Base-by-base conservation (phyloP, 352 stramenopile species). In the Aphanomyces stellatus region DNA sequence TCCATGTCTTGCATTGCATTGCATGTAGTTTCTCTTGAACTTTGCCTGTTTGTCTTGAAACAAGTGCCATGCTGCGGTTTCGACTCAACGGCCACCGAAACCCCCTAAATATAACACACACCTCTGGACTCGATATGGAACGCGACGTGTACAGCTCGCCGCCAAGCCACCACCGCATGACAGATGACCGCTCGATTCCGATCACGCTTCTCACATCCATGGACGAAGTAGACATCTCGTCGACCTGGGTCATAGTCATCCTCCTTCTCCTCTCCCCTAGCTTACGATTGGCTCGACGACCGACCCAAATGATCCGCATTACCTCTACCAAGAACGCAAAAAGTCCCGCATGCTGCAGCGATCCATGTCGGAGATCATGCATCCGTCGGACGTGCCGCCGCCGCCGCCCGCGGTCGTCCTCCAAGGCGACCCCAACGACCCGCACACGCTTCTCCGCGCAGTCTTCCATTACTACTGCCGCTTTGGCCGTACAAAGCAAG, bases 391-490 rank as follows among this genome's bases (percentile, higher is more conserved):
- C n/a, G n/a, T n/a, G n/a, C 40, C 59, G 37, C 40, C 59, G 5
- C 28, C 42, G 13, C 19, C 40, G 24, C 41, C 51, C 28, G 24
- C 46, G 24, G 42, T 49, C 7, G 65, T 75, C 40, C 64, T 86
- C 4, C 71, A 81, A 24, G 84, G 79, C 35, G 81, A 91, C 33
- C 79, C 78, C 22, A 90, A 92, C 53, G 85, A 93, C 60, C 81
- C 85, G 13, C 82, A 93, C 64, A 90, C 85, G 24, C 74, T 92
- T 34, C 71, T 94, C 11, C 85, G 85, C 51, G 81, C 79, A 17
- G 78, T 93, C 11, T 94, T 93, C 66, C 82, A 90, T 62, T 92
- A 91, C 70, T 94, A 94, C 72, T 94, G 86, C 62, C 79, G 81
- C 61, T 94, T 91, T 49, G 83, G 86, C 2, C 76, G 86, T 57